Evolutionary conservation across 2,329 filamentous ascomycete species (phyloP), one percentile per base, ranked within the genome.

Genomic region (Botrytis paeoniae): DNA sequence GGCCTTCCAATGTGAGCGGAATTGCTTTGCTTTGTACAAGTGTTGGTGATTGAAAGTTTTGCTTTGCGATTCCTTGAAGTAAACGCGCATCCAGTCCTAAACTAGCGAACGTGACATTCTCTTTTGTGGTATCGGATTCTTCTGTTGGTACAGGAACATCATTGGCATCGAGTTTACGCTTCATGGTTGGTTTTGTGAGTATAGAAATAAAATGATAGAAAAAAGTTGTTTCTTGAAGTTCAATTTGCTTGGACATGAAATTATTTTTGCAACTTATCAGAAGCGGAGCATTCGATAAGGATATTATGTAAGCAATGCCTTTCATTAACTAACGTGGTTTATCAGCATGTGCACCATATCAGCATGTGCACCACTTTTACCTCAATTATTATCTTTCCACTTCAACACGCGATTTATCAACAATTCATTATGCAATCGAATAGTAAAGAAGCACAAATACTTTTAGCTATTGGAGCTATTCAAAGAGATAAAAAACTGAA

Each of bases 31-130:
- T 88, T 83, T 99, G 96, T 2, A 98, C 93, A 20, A 91, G 87
- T n/a, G 96, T 98, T 22, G 96, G 96, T 73, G 90, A 90, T 75
- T 91, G 87, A 84, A 95, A 98, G 82, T 92, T 91, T 82, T 96
- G 92, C 81, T 92, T 91, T 64, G 92, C 91, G 77, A 98, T 88
- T 71, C 93, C 94, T 85, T 97, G 93, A 48, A 98, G 86, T 43
- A 99, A 85, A 77, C 96, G 90, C 16, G 94, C 84, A 81, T 99
- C 96, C 75, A 99, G 89, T 75, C 90, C 90, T 75, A 98, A 87
- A 73, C 89, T 88, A 76, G 91, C 86, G 80, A 98, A 99, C 5
- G 89, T 89, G 37, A 72, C 71, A 71, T 79, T 75, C 61, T 79
- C 76, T 45, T 77, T 78, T 51, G 77, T 72, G 73, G 61, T 72